These are phyloP conservation scores for Furcasterigmium sp. DNA, from an alignment of 2,329 filamentous ascomycete species.

Conservation along the genomic window DNA sequence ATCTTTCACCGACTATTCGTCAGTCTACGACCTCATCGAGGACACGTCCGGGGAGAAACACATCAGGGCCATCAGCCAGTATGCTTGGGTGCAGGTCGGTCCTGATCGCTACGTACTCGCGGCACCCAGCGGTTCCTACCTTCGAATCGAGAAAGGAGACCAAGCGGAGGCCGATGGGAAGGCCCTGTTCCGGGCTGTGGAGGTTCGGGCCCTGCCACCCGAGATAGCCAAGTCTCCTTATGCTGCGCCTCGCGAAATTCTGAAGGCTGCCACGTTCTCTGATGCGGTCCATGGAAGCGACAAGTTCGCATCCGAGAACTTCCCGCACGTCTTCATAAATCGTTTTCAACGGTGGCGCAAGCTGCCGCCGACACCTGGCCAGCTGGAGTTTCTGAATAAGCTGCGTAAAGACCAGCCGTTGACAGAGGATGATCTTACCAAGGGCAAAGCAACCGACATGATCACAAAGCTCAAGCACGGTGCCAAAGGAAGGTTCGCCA, in stretches of 20 bases:
- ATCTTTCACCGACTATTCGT: constrained; percentile 86
- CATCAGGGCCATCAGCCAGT: constrained; percentile 68
- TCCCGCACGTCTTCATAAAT: constrained; percentile 62
- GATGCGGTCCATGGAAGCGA: constrained; percentile 82
- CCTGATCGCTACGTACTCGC: constrained; percentile 66
- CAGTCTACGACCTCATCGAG: constrained; percentile 82
- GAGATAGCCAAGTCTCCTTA: constrained; percentile 52
- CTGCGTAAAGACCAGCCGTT: constrained; percentile 52
- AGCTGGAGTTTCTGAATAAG: constrained; percentile 68
- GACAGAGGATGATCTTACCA: constrained; percentile 55
- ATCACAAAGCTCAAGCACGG: constrained; percentile 89
- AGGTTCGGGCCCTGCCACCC: constrained; percentile 41
- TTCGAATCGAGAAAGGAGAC: constrained; percentile 44
- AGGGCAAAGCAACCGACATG: constrained; percentile 81
- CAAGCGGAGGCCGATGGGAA: constrained; percentile 10
- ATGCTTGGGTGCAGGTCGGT: constrained; percentile 81
- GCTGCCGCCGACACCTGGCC: constrained; percentile 55
- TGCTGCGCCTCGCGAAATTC: constrained; percentile 63
- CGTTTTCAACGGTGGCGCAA: constrained; percentile 66
- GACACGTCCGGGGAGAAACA: constrained; percentile 75
- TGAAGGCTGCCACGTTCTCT: constrained; percentile 58
- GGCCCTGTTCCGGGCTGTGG: constrained; percentile 36
- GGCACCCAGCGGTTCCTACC: constrained; percentile 56
- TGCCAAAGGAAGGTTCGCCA: constrained; percentile 58
- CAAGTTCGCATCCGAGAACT: constrained; percentile 65